Conservation (phyloP, 2,329 filamentous ascomycete genomes). For the Pseudogymnoascus verrucosus region DNA sequence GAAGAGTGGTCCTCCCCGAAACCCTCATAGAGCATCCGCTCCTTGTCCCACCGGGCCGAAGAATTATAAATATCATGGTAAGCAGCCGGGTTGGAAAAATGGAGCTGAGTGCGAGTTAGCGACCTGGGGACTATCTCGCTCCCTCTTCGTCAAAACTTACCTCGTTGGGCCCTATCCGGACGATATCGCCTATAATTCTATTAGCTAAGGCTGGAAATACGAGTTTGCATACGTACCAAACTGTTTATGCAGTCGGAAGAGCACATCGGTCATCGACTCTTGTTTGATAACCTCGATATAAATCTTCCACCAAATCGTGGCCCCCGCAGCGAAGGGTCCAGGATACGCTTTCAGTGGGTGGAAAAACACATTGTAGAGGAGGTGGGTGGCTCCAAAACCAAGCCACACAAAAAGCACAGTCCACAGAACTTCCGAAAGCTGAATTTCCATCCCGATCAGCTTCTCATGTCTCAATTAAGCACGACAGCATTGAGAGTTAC, state of each 20-base stretch:
- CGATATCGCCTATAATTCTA: slow-evolving; percentile 20
- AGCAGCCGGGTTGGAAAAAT: slow-evolving; percentile 32
- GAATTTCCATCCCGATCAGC: not conserved
- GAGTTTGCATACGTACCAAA: slow-evolving; percentile 18
- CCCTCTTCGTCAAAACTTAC: slow-evolving; percentile 12
- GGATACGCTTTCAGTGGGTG: slow-evolving; percentile 10
- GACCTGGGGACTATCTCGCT: not conserved
- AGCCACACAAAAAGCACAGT: not conserved
- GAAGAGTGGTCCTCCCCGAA: slow-evolving; percentile 33
- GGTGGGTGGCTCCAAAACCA: not conserved
- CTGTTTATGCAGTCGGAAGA: slow-evolving; percentile 19
- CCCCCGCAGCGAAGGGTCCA: slow-evolving; percentile 7
- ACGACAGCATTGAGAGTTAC: not conserved
- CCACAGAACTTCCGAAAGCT: not conserved
- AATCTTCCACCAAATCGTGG: slow-evolving; percentile 10
- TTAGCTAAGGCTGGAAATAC: not conserved
- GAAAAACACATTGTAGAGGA: slow-evolving; percentile 12
- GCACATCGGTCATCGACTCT: slow-evolving; percentile 16
- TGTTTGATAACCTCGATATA: slow-evolving; percentile 11
- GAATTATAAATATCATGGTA: slow-evolving; percentile 35
- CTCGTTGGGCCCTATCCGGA: slow-evolving; percentile 23
- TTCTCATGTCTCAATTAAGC: not conserved
- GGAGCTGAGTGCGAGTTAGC: slow-evolving; percentile 24
- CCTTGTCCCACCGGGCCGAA: slow-evolving; percentile 33
- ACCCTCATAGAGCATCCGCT: slow-evolving; percentile 29